Evolutionary conservation across 1,284 basidiomycete genomes (phyloP).

Genomic region (Wallemia ichthyophaga): DNA sequence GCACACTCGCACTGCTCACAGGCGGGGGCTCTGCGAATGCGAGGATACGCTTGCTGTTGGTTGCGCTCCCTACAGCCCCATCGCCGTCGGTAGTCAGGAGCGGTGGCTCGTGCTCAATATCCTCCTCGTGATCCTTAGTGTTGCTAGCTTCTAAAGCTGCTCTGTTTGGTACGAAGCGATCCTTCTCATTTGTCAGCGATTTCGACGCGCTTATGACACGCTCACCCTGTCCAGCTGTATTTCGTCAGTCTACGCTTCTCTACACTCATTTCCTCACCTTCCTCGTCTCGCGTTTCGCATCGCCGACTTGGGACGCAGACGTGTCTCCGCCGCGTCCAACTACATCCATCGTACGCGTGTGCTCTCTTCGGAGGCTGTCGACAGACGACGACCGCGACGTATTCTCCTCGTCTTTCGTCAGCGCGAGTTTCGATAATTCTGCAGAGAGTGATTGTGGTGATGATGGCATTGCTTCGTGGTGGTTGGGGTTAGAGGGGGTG

Average conservation of each 20-base stretch:
- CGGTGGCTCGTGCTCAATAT: neutral
- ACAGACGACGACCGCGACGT: neutral
- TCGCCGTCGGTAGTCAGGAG: neutral
- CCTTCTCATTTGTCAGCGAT: too few species aligned
- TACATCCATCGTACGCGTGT: neutral
- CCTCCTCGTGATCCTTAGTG: neutral
- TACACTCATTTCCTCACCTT: neutral
- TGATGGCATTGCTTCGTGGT: neutral
- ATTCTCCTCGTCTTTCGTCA: neutral
- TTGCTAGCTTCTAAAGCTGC: neutral
- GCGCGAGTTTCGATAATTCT: neutral
- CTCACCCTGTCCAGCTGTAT: neutral
- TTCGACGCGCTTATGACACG: neutral
- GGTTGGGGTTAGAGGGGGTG: too few species aligned
- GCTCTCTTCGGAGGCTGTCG: neutral
- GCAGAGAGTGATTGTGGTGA: neutral
- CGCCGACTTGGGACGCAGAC: neutral
- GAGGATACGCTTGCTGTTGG: slow-evolving; percentile 26
- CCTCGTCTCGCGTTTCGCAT: neutral
- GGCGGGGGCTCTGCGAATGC: slow-evolving; percentile 49
- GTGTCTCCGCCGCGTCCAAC: neutral
- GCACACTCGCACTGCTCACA: slow-evolving; percentile 30
- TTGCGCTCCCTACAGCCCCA: neutral
- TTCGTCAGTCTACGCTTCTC: neutral
- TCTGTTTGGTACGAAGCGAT: neutral